Percentiles rank a stretch among this genome's conserved stretches.
phyloP scores from a whole-genome alignment of 371 early-diverging fungal genomes.

The Mortierella sp. region DNA sequence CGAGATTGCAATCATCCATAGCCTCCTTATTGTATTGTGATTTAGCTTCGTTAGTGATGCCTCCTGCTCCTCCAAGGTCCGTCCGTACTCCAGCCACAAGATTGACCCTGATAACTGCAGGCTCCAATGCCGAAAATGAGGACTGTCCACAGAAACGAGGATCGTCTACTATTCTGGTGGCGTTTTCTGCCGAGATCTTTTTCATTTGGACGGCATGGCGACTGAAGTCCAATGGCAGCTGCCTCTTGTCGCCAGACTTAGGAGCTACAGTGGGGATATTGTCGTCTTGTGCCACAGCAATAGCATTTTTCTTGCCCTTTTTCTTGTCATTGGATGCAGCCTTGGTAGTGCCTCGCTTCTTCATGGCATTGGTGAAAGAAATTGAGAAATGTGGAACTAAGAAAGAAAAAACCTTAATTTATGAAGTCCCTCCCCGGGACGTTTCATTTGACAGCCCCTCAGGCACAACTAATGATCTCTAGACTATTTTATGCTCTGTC shows the following conservation, averaged over 20 bases:
- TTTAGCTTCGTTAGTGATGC: too few species aligned
- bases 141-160: neutral
- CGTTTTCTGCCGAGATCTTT: conserved; percentile 22
- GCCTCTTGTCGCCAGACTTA: conserved; percentile 32
- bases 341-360: conserved; percentile 16
- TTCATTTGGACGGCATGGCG: conserved; percentile 39
- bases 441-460: neutral
- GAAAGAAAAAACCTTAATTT: neutral
- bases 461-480: too few species aligned
- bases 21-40: neutral
- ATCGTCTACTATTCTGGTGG: conserved; percentile 27
- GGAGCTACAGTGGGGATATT: neutral
- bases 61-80: neutral
- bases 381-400: neutral
- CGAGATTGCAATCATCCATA: neutral
- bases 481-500: too few species aligned
- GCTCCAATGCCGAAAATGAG: conserved; percentile 6
- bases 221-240: conserved; percentile 51
- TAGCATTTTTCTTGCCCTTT: neutral
- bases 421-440: too few species aligned
- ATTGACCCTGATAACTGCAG: conserved; percentile 34
- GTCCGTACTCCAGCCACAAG: conserved; percentile 4
- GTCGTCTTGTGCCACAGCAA: neutral
- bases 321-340: conserved; percentile 2
- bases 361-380: conserved; percentile 19